Conservation (phyloP, 2,329 filamentous ascomycete species). For the Beauveria medogensis region DNA sequence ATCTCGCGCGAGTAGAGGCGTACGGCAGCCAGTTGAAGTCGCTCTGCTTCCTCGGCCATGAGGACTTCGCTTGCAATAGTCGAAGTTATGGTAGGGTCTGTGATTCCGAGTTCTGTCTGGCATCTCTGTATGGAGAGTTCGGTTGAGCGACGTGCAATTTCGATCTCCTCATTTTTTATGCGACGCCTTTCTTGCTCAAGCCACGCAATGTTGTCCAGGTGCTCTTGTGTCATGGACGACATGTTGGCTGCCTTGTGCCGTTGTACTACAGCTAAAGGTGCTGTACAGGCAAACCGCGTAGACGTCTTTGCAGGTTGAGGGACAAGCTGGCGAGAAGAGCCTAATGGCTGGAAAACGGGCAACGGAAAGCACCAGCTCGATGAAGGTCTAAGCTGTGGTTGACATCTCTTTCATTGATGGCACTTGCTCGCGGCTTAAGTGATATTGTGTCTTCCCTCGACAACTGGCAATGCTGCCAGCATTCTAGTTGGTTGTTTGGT, state of each 20-base stretch:
- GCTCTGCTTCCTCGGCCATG: not conserved
- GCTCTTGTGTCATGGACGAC: not conserved
- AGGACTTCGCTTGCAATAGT: not conserved
- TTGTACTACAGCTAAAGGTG: not conserved
- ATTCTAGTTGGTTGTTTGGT: not conserved
- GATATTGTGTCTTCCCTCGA: not conserved
- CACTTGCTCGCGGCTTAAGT: not conserved
- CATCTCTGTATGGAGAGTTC: not conserved
- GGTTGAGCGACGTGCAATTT: not conserved
- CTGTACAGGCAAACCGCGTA: not conserved
- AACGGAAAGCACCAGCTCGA: not conserved
- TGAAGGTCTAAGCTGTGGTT: not conserved
- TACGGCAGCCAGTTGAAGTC: not conserved
- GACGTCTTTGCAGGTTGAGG: not conserved
- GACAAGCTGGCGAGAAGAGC: not conserved
- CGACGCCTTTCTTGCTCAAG: not conserved
- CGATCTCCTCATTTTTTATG: not conserved
- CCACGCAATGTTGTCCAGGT: not conserved
- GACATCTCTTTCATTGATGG: not conserved
- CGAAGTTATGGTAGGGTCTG: not conserved
- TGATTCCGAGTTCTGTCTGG: not conserved
- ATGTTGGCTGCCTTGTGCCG: not conserved
- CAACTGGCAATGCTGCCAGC: not conserved
- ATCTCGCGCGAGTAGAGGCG: not conserved
- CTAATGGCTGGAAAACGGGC: not conserved